Evolutionary conservation across 225 moss, liverwort and hornwort species (phyloP).

Genomic region (Lunularia cruciata): DNA sequence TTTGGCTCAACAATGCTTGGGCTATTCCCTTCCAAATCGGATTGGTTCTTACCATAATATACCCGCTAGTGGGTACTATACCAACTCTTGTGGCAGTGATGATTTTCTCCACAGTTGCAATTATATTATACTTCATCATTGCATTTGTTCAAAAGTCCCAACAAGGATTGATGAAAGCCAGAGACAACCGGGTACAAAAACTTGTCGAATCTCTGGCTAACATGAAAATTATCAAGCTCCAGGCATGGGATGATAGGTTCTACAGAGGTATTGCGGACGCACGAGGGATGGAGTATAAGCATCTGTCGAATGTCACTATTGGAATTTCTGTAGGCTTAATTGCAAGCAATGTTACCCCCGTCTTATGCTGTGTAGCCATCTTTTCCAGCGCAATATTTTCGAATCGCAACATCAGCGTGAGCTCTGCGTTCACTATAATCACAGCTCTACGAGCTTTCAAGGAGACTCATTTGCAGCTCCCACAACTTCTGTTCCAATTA

Average conservation of each 20-base stretch:
- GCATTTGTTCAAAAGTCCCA: constrained; percentile 36
- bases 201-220: constrained; percentile 59
- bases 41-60: constrained; percentile 52
- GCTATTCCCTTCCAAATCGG: constrained; percentile 63
- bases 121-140: constrained; percentile 42
- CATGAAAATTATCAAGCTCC: constrained; percentile 84
- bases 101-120: background rate
- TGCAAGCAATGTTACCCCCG: constrained; percentile 48
- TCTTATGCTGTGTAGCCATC: constrained; percentile 53
- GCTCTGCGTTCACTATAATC: constrained; percentile 34
- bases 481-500: constrained; percentile 58
- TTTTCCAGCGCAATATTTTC: constrained; percentile 11
- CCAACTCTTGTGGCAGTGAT: constrained; percentile 19
- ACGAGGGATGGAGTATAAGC: constrained; percentile 35
- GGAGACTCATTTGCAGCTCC: constrained; percentile 70
- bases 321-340: constrained; percentile 46
- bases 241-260: constrained; percentile 82
- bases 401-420: constrained; percentile 5
- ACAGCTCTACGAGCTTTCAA: constrained; percentile 63
- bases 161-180: constrained; percentile 48
- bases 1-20: constrained; percentile 73
- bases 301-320: constrained; percentile 40
- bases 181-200: constrained; percentile 59
- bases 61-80: constrained; percentile 43
- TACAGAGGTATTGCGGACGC: constrained; percentile 42